Evolutionary conservation across 2,329 filamentous ascomycete genomes (phyloP), one percentile per base, ranked within the genome.

Genomic region (Pseudohalonectria lignicola): DNA sequence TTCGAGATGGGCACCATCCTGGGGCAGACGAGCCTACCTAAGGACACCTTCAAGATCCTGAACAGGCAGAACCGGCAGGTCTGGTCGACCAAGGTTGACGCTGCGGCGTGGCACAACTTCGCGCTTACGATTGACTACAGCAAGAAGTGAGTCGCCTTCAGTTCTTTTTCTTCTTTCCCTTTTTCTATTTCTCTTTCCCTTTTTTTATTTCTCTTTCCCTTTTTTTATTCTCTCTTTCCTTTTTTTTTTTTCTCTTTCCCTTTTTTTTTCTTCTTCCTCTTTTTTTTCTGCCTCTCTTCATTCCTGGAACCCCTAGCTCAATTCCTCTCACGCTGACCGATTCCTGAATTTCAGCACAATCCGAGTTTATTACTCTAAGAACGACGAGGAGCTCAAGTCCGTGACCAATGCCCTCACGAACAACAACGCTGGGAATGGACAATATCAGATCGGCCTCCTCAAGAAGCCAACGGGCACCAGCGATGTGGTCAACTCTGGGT

Each of bases 81-180:
- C 29, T 65, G 59, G 58, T 58, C 55, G 19, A 61, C 57, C 11
- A 52, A 57, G 5, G 53, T 74, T 32, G 62, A 67, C 30, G 47
- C 53, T 20, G 57, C 53, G 25, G 59, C 60, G 15, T 78, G 73
- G 73, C 73, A 79, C 52, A 78, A 78, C 54, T 78, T 77, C 59
- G 74, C 70, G 16, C 47, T 76, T 28, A 69, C 64, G 9, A 53
- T 76, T 15, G 67, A 78, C 49, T 77, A 71, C 45, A 51, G 52
- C 30, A 61, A 66, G 46, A 76, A 76, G 70, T 74, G 25, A 32
- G 29, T 28, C 16, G n/a, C n/a, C 15, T 5, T 3, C 23, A 18
- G 8, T 19, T 53, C 43, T 65, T 49, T 39, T 13, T 13, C 26
- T 19, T 37, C 39, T 12, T 20, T n/a, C 17, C 26, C 13, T 15